Percentiles rank a stretch among this genome's conserved stretches.
Conservation (phyloP, 2,329 filamentous ascomycete species). For the Penicillium nordicum region DNA sequence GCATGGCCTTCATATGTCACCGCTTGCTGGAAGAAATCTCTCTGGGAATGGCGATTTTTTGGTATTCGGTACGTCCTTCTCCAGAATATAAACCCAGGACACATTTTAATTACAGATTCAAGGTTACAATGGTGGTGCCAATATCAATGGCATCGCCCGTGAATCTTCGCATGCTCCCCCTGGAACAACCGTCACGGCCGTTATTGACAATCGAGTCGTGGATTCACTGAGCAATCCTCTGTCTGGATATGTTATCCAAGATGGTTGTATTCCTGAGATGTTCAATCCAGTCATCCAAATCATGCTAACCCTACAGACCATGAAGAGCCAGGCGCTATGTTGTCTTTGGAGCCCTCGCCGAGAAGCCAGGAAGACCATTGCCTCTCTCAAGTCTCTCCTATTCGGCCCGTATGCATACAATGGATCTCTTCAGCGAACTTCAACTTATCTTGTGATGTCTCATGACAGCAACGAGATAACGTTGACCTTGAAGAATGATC, state of each 20-base stretch:
- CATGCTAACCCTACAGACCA: constrained; percentile 10
- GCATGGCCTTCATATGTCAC: constrained; percentile 57
- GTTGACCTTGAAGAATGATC: constrained; percentile 57
- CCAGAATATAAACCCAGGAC: neutral
- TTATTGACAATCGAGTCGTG: constrained; percentile 12
- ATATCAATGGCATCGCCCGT: constrained; percentile 4
- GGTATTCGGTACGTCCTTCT: constrained; percentile 2
- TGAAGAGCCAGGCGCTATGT: neutral
- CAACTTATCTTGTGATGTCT: constrained; percentile 65
- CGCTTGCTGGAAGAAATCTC: constrained; percentile 48
- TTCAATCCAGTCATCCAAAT: constrained; percentile 12
- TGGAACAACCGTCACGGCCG: constrained; percentile 18
- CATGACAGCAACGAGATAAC: constrained; percentile 63
- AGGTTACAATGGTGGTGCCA: constrained; percentile 39
- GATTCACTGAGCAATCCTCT: constrained; percentile 2
- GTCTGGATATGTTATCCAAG: constrained; percentile 17
- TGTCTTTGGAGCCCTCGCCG: neutral
- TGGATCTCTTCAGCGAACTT: constrained; percentile 58
- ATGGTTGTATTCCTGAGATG: constrained; percentile 16
- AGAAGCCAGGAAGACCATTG: neutral
- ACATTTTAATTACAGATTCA: neutral
- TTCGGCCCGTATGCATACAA: constrained; percentile 57
- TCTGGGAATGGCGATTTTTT: constrained; percentile 11
- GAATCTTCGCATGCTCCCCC: neutral
- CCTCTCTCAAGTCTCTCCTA: constrained; percentile 47